Conservation (phyloP, 2,329 filamentous ascomycete genomes). For the Botrytis deweyae region DNA sequence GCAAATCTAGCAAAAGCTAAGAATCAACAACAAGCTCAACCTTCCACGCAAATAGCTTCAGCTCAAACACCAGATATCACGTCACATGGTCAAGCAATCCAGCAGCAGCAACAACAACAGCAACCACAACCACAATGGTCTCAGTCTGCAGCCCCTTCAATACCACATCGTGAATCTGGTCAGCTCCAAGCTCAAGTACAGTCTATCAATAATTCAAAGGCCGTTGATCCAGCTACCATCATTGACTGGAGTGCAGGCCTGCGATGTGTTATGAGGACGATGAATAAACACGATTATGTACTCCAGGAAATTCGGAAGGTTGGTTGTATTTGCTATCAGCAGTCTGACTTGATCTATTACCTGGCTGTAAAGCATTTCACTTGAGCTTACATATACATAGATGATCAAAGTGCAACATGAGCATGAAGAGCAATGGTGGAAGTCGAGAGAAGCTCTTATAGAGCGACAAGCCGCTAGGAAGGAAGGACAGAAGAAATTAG, state of each 20-base stretch:
- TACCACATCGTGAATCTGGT: not conserved
- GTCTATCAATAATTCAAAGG: slow-evolving; percentile 21
- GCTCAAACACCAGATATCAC: slow-evolving; percentile 40
- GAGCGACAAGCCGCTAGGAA: slow-evolving; percentile 51
- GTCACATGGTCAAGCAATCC: slow-evolving; percentile 36
- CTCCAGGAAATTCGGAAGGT: slow-evolving; percentile 46
- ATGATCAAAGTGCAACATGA: slow-evolving; percentile 63
- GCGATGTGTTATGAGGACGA: slow-evolving; percentile 50
- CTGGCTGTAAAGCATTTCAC: not conserved
- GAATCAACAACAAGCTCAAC: slow-evolving; percentile 21
- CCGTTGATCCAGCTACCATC: slow-evolving; percentile 47
- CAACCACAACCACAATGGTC: slow-evolving; percentile 10
- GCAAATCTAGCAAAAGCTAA: slow-evolving; percentile 33
- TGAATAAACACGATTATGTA: slow-evolving; percentile 46
- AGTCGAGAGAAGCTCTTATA: slow-evolving; percentile 51
- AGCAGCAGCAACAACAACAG: slow-evolving; percentile 9
- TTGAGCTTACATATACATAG: slow-evolving; percentile 37
- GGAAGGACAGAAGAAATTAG: slow-evolving; percentile 53
- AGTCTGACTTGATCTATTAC: not conserved
- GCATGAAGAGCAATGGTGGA: slow-evolving; percentile 62
- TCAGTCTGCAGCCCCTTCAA: not conserved
- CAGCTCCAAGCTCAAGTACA: not conserved
- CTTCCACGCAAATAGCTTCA: slow-evolving; percentile 27
- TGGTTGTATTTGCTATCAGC: slow-evolving; percentile 9
- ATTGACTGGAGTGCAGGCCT: slow-evolving; percentile 52